Percentiles rank a stretch among this genome's conserved stretches.
phyloP scores from a whole-genome alignment of 768 basidiomycete genomes.

The Lactarius psammicola region DNA sequence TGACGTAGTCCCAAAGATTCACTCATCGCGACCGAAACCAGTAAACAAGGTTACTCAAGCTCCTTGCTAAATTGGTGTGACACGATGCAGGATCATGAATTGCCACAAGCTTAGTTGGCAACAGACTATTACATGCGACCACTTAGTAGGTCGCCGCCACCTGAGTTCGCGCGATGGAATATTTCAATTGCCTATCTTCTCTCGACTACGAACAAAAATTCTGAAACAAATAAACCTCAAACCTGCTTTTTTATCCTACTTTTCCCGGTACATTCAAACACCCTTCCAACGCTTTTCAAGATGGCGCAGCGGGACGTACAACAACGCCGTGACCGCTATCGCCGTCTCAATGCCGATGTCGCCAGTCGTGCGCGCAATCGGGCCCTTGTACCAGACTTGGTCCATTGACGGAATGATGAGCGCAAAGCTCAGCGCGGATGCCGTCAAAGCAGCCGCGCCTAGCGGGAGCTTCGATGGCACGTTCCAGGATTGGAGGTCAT shows the following conservation, averaged over 20 bases:
- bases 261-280: not conserved
- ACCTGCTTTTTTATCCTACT: not conserved
- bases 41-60: too few species aligned
- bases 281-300: conserved; percentile 32
- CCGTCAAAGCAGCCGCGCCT: conserved; percentile 58
- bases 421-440: conserved; percentile 51
- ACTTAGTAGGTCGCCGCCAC: too few species aligned
- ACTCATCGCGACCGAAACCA: too few species aligned
- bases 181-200: not conserved
- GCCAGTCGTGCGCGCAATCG: conserved; percentile 60
- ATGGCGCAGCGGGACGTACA: conserved; percentile 55
- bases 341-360: conserved; percentile 73
- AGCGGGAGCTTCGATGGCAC: conserved; percentile 51
- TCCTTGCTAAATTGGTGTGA: too few species aligned
- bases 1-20: too few species aligned
- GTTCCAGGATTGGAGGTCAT: conserved; percentile 57
- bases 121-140: too few species aligned
- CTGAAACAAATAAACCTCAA: not conserved
- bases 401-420: conserved; percentile 66
- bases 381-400: conserved; percentile 70
- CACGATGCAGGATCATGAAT: too few species aligned
- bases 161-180: not conserved
- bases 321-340: conserved; percentile 44
- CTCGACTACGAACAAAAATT: not conserved
- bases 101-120: too few species aligned